Evolutionary conservation across 2,329 filamentous ascomycete species (phyloP), one percentile per base, ranked within the genome.

Genomic region (Coniosporium tulheliwenetii): DNA sequence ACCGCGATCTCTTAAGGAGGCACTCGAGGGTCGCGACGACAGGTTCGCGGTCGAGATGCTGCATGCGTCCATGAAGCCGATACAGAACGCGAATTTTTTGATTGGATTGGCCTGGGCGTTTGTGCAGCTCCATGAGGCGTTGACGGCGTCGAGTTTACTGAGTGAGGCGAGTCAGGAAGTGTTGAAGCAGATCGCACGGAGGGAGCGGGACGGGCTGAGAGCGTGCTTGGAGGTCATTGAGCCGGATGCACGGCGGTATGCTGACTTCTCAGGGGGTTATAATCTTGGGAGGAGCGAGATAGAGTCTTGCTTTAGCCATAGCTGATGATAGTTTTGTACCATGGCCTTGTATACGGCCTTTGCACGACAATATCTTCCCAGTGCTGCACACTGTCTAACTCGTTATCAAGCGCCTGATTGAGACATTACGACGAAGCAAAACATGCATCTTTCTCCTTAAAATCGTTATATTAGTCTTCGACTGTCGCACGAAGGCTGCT

Each of bases 41-140:
- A 47, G 49, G 5, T 55, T 56, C 47, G 50, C 52, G n/a, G 8
- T 43, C 12, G 15, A 43, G 16, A 53, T 45, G 52, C 48, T 47
- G 36, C 46, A 42, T 19, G 15, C 44, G 13, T 51, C 49, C 9
- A 48, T 49, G 47, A 40, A 44, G 36, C 52, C 52, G 10, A 46
- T 48, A 36, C 40, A 43, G 29, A 45, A 55, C 42, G 44, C 42
- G 2, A 52, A 51, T 36, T 39, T 52, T 26, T 45, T 61, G 4
- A 43, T 60, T 30, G 57, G 58, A 8, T 47, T 61, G 50, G 43
- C 55, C 5, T 55, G 48, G 45, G 56, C 54, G 3, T 60, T 59
- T 43, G 48, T 55, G 41, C 45, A 55, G 36, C 42, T 55, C 36
- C 51, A 55, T 39, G 43, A 46, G 26, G 14, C 14, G n/a, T 10